Percentiles rank a stretch among this genome's conserved stretches.
These are phyloP conservation scores for Amanita brunnescens DNA, from an alignment of 768 basidiomycete species.

Conservation along the genomic window DNA sequence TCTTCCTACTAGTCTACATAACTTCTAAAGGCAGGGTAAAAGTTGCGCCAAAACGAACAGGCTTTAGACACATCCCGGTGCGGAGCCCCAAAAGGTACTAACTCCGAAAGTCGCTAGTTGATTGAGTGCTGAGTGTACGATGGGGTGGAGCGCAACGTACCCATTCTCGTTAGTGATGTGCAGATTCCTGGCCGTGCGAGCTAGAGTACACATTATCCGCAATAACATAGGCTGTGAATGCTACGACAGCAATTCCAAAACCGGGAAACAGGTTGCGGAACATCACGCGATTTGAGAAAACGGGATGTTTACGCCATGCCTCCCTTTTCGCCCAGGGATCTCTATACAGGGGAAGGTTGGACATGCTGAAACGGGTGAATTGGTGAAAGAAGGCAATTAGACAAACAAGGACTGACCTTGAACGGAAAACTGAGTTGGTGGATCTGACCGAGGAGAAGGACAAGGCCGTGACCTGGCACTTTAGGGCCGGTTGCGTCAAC, in stretches of 20 bases:
- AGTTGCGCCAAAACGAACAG: neutral
- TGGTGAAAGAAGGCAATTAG: conserved; percentile 8
- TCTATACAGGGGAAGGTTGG: conserved; percentile 66
- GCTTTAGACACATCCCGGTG: neutral
- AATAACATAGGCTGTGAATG: conserved; percentile 86
- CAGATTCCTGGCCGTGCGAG: conserved; percentile 13
- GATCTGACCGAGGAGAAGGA: neutral
- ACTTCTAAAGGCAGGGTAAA: too few species aligned
- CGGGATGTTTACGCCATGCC: conserved; percentile 86
- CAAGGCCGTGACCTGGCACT: conserved; percentile 25
- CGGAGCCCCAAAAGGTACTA: neutral
- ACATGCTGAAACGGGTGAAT: conserved; percentile 31
- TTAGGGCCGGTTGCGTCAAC: conserved; percentile 54
- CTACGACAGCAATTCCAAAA: conserved; percentile 86
- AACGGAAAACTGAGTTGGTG: neutral
- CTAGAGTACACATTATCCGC: conserved; percentile 64
- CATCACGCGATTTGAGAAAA: conserved; percentile 82
- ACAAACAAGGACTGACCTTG: conserved; percentile 5
- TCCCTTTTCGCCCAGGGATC: conserved; percentile 94
- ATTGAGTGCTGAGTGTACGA: neutral
- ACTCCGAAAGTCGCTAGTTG: neutral
- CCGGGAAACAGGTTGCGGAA: conserved; percentile 90
- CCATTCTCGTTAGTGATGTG: conserved; percentile 12
- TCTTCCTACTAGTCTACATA: too few species aligned
- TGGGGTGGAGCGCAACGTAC: neutral